phyloP scores from a whole-genome alignment of 805 yeast species.

The Ogataea chonburiensis region DNA sequence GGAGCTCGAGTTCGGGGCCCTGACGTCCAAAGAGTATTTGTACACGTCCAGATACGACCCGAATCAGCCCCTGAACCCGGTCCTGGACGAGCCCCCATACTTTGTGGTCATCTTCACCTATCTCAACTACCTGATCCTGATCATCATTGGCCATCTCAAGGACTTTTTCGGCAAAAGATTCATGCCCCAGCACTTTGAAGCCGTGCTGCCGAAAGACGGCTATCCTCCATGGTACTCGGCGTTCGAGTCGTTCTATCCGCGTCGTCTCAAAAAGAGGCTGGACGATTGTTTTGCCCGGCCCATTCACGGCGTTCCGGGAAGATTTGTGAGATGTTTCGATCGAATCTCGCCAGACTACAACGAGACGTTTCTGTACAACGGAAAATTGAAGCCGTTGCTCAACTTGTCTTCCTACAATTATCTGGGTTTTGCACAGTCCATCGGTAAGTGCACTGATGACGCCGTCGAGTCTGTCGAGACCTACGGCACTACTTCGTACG shows the following conservation, averaged over 20 bases:
- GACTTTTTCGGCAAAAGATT: constrained; percentile 83
- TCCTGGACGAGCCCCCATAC: constrained; percentile 84
- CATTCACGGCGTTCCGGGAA: constrained; percentile 96
- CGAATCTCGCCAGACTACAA: constrained; percentile 68
- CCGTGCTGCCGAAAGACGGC: constrained; percentile 77
- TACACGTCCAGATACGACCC: constrained; percentile 58
- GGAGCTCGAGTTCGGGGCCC: constrained; percentile 73
- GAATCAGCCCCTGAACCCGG: constrained; percentile 58
- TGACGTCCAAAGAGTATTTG: constrained; percentile 63
- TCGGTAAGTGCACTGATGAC: constrained; percentile 83
- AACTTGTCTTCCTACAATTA: constrained; percentile 91
- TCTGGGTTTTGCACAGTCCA: constrained; percentile 94
- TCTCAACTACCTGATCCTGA: constrained; percentile 76
- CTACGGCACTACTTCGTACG: constrained; percentile 77
- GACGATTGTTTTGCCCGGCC: constrained; percentile 96
- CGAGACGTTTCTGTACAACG: constrained; percentile 68
- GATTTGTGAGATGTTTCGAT: constrained; percentile 79
- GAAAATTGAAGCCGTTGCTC: constrained; percentile 72
- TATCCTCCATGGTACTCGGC: constrained; percentile 95
- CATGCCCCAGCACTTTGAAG: constrained; percentile 60
- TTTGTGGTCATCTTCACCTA: constrained; percentile 78
- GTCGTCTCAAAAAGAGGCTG: constrained; percentile 86
- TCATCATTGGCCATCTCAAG: constrained; percentile 84
- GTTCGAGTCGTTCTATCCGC: constrained; percentile 88
- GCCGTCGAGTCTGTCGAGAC: constrained; percentile 62